Evolutionary conservation across 352 stramenopile species (phyloP).

Genomic region (Globisporangium solare): DNA sequence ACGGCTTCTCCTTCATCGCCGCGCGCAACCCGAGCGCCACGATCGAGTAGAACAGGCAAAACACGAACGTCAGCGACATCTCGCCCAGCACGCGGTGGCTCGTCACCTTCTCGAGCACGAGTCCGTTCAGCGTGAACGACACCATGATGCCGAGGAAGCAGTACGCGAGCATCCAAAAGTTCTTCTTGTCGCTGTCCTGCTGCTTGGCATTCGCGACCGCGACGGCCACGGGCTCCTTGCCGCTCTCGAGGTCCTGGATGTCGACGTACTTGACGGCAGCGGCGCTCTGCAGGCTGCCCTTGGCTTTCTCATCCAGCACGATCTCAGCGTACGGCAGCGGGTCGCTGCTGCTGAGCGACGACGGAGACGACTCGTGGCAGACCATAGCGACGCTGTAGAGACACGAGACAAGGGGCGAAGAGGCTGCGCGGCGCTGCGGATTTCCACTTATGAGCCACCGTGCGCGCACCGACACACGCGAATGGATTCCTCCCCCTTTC

Average conservation of each 20-base stretch:
- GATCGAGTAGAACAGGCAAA: constrained; percentile 70
- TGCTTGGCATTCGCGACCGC: background rate
- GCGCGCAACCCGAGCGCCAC: constrained; percentile 57
- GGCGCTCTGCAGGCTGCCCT: constrained; percentile 15
- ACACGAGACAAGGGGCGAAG: background rate
- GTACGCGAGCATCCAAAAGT: constrained; percentile 57
- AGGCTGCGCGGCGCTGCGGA: constrained; percentile 12
- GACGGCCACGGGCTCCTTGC: constrained; percentile 11
- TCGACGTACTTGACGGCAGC: constrained; percentile 23
- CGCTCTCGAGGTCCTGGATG: constrained; percentile 24
- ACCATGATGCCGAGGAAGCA: constrained; percentile 84
- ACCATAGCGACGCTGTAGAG: constrained; percentile 3
- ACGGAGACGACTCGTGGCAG: constrained; percentile 13
- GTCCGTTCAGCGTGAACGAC: constrained; percentile 77
- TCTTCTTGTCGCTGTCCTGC: constrained; percentile 26
- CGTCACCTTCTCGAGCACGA: constrained; percentile 83
- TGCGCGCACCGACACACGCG: constrained; percentile 3
- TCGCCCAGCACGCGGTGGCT: constrained; percentile 77
- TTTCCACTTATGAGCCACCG: constrained; percentile 15
- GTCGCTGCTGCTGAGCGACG: constrained; percentile 39
- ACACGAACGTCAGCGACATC: constrained; percentile 82
- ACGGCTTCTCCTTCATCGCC: constrained; percentile 60
- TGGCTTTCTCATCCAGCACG: constrained; percentile 33
- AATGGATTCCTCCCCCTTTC: background rate
- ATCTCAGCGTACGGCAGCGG: constrained; percentile 60